Conservation (phyloP, 2,329 filamentous ascomycete genomes). For the Verticillium isaacii region DNA sequence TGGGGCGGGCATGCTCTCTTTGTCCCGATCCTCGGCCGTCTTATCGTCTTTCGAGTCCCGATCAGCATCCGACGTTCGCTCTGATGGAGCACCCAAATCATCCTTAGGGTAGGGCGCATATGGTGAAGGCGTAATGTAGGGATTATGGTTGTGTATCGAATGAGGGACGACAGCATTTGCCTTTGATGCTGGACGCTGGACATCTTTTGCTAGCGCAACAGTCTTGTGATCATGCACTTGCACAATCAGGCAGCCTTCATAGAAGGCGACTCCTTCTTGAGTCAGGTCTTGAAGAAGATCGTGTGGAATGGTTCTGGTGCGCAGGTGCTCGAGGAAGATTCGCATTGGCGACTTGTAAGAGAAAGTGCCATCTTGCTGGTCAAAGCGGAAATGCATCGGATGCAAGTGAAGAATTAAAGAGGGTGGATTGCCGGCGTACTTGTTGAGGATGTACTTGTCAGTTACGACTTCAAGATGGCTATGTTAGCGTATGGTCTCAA, state of each 20-base stretch:
- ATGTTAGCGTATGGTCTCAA: neutral
- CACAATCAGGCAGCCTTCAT: slow-evolving; percentile 92
- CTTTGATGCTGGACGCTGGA: slow-evolving; percentile 43
- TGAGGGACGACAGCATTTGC: slow-evolving; percentile 63
- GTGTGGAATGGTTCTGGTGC: slow-evolving; percentile 74
- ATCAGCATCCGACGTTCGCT: slow-evolving; percentile 16
- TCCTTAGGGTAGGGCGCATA: slow-evolving; percentile 67
- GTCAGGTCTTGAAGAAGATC: slow-evolving; percentile 79
- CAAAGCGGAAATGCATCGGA: slow-evolving; percentile 82
- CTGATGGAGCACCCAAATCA: slow-evolving; percentile 21
- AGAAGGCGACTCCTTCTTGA: slow-evolving; percentile 70
- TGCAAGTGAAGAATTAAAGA: slow-evolving; percentile 86
- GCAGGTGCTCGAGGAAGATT: slow-evolving; percentile 71
- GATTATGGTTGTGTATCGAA: slow-evolving; percentile 90
- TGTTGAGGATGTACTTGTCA: slow-evolving; percentile 74
- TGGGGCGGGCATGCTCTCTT: slow-evolving; percentile 44
- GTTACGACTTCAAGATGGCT: slow-evolving; percentile 56
- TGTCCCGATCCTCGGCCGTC: neutral
- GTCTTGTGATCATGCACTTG: slow-evolving; percentile 87
- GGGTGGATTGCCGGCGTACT: slow-evolving; percentile 68
- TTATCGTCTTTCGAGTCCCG: slow-evolving; percentile 47
- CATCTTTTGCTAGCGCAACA: slow-evolving; percentile 54
- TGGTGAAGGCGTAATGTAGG: slow-evolving; percentile 83
- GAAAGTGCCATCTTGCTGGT: slow-evolving; percentile 90
- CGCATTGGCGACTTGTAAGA: slow-evolving; percentile 90